Conservation (phyloP, 2,329 filamentous ascomycete genomes). For the Verticillium alfalfae region DNA sequence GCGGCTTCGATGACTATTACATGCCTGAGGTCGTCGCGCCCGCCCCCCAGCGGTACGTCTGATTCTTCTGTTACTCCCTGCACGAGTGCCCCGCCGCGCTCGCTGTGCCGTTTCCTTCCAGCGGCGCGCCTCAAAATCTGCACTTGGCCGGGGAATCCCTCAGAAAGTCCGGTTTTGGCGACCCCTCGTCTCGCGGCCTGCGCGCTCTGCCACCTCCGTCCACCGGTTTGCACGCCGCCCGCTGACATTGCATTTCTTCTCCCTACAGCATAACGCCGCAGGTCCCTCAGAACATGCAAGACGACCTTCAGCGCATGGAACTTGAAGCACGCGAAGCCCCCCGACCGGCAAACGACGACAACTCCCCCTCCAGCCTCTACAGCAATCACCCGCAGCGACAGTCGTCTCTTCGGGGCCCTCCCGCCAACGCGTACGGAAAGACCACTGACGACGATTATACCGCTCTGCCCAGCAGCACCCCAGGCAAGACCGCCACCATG, state of each 20-base stretch:
- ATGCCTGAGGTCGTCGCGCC: constrained; percentile 56
- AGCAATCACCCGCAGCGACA: constrained; percentile 31
- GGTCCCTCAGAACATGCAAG: constrained; percentile 94
- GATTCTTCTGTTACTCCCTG: not conserved
- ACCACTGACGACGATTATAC: constrained; percentile 15
- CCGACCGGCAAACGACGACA: constrained; percentile 23
- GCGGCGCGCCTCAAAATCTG: not conserved
- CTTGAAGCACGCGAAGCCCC: constrained; percentile 60
- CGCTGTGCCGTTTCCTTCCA: constrained; percentile 4
- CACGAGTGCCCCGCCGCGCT: not conserved
- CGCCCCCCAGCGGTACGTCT: constrained; percentile 47
- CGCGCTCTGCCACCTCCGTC: not conserved
- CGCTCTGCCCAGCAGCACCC: constrained; percentile 21
- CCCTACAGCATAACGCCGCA: constrained; percentile 78
- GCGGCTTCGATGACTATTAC: constrained; percentile 54
- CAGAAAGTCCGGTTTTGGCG: not conserved
- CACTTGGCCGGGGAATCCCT: not conserved
- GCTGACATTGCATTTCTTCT: constrained; percentile 5
- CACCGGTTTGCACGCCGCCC: no score
- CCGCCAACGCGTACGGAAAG: constrained; percentile 14
- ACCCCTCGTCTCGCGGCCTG: not conserved
- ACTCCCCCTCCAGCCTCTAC: constrained; percentile 16
- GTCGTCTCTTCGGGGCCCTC: constrained; percentile 16
- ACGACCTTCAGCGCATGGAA: constrained; percentile 88
- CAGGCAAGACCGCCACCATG: constrained; percentile 25